Conservation (phyloP, 352 stramenopile genomes). For the Elongisporangium senticosum region DNA sequence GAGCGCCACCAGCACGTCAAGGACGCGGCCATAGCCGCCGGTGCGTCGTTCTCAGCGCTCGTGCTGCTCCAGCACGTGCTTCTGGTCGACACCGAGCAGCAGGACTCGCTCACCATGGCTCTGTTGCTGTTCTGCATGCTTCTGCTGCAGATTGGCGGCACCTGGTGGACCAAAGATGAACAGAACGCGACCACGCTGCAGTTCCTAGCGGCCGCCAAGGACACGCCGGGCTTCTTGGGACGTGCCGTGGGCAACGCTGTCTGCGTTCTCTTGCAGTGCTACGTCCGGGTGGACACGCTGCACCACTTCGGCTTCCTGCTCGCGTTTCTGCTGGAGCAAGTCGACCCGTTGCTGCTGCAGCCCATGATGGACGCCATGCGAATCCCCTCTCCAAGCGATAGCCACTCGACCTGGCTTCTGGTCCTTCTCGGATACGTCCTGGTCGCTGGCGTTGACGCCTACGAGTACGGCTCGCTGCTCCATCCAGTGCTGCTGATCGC, state of each 20-base stretch:
- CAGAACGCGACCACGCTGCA: constrained; percentile 10
- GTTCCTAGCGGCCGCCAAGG: constrained; percentile 15
- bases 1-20: neutral
- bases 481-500: constrained; percentile 45
- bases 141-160: constrained; percentile 12
- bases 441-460: constrained; percentile 50
- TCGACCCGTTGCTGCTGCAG: constrained; percentile 37
- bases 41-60: neutral
- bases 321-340: constrained; percentile 58
- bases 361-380: constrained; percentile 25
- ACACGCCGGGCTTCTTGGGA: constrained; percentile 27
- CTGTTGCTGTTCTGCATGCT: constrained; percentile 23
- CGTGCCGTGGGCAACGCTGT: neutral
- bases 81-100: neutral
- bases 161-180: neutral
- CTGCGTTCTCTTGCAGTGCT: constrained; percentile 20
- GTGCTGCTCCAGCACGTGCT: neutral
- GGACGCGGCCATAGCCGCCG: neutral
- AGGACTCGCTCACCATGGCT: constrained; percentile 25
- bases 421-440: constrained; percentile 45
- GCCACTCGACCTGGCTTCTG: constrained; percentile 18
- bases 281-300: constrained; percentile 40
- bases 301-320: constrained; percentile 66
- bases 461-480: constrained; percentile 62
- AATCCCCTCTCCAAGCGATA: neutral